Evolutionary conservation across 306 rosid species (phyloP), one percentile per base, ranked within the genome.

Genomic region (Pterocarpus santalinus): DNA sequence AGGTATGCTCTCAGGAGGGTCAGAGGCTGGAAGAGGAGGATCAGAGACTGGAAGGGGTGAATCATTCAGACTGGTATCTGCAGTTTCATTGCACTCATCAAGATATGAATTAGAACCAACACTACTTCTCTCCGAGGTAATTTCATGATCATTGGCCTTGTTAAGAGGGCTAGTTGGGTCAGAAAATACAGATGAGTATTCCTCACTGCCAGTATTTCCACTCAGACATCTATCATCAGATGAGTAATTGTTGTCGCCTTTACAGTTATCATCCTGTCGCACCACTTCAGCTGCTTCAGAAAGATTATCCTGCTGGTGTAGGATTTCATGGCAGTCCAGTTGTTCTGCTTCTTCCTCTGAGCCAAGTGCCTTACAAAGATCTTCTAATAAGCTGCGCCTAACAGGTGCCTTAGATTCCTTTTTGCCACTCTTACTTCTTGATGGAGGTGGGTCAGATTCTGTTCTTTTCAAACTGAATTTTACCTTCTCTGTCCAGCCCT

Each of bases 401-500:
- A 93, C 87, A 44, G 94, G 75, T 78, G 90, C 30, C 68, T 87
- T 89, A 8, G 90, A 57, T 63, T 80, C 87, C 79, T 67, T 89
- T 77, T 81, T 89, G 51, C 93, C 81, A 76, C 70, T 74, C 77
- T 41, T 89, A 78, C 69, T 49, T 80, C 88, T 92, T 41, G 87
- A 83, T 8, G 88, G 88, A 79, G 85, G 85, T 47, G 99, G 97
- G 63, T 72, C 97, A 33, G 97, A 93, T 73, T 90, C 97, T 33
- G 97, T 67, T 85, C 99, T 87, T 52, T 87, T 87, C 38, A 93
- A 75, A 52, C 87, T 73, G 63, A 80, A 74, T 77, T 86, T 96
- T 39, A 96, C 89, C 73, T 89, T 96, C 77, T 93, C 99, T 4
- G 94, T 81, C 99, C 99, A 96, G 39, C 99, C 89, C 82, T 86